Evolutionary conservation across 345 rosid species (phyloP), one percentile per base, ranked within the genome.

Genomic region (Pseudoturritis turrita): DNA sequence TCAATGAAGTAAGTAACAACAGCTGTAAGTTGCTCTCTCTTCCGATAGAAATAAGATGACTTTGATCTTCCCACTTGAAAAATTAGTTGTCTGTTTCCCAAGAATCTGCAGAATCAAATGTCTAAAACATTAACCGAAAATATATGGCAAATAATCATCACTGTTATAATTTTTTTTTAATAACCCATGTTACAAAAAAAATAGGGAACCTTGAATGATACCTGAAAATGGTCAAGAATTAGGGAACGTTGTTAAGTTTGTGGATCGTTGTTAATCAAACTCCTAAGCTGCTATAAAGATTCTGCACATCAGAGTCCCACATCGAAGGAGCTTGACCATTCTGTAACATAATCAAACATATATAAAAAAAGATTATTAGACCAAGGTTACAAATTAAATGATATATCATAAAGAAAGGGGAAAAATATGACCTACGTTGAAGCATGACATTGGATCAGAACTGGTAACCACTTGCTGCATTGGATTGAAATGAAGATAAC

Each of bases 291-390:
- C 80, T 81, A 83, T 82, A 89, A 60, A 84, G 84, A 78, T 83
- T 86, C 25, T 83, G 93, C 35, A 84, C 71, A 71, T 85, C 88
- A 62, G 79, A 80, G 81, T 87, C 87, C 96, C 96, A 95, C 45
- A 77, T 66, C 17, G 85, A 54, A 62, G 83, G 62, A 43, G 84
- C 72, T 69, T 83, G 85, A 40, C 80, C 62, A 74, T 83, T 90
- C 94, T 91, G 88, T 85, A 46, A 65, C 63, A 51, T 10, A 17
- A 47, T 23, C 21, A 19, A 17, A 17, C 13, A 26, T 15, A 4
- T 22, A 10, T 10, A 25, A 8, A 17, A 23, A 69, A 7, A 44
- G 5, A 58, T 5, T 22, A 35, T 35, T 19, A 62, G 63, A 35
- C 71, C 35, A 29, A 65, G 31, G 9, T 36, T 35, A 29, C n/a